Evolutionary conservation across 805 yeast genomes (phyloP), one percentile per base, ranked within the genome.

Genomic region (Ogataea saltuana): DNA sequence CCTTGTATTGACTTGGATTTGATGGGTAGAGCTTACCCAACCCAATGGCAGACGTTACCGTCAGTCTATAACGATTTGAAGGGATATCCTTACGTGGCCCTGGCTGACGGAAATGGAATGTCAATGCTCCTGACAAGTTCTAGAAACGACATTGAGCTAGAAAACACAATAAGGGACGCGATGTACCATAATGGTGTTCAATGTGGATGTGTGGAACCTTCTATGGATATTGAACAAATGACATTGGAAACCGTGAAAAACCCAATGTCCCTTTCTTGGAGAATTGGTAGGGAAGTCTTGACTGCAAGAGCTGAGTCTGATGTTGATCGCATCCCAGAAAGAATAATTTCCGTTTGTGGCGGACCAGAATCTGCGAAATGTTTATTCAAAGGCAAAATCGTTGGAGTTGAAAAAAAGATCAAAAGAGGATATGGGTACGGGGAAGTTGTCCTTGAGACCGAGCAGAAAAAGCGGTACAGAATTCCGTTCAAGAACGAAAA

Each of bases 11-110:
- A 72, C 55, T 54, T 61, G 28, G 77, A 72, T 46, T 49, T 68
- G 37, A 68, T 70, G 74, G 75, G 77, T 4, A 60, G 77, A 50
- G 77, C 76, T n/a, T 68, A 70, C 48, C 75, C 75, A 9, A 69
- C 73, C 1, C 60, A 55, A 33, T 68, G 65, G 56, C 76, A 72
- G 47, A 62, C 66, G 4, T 43, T 57, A 17, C 65, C 75, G 8
- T 57, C 32, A 11, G 54, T 70, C 16, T 71, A 67, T 49, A 58
- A 63, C 21, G 74, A 72, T 43, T 48, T 67, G 26, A 67, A 68
- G 70, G 75, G 75, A 3, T 59, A 73, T 43, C 74, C 74, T 23
- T 64, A 68, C 48, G 68, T 71, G 16, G 64, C 71, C 4, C 58
- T 60, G 21, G 65, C 67, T 27, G 69, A 69, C 51, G 75, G 75